Evolutionary conservation across 2,329 filamentous ascomycete genomes (phyloP), one percentile per base, ranked within the genome.

Genomic region (Cordyceps militaris): DNA sequence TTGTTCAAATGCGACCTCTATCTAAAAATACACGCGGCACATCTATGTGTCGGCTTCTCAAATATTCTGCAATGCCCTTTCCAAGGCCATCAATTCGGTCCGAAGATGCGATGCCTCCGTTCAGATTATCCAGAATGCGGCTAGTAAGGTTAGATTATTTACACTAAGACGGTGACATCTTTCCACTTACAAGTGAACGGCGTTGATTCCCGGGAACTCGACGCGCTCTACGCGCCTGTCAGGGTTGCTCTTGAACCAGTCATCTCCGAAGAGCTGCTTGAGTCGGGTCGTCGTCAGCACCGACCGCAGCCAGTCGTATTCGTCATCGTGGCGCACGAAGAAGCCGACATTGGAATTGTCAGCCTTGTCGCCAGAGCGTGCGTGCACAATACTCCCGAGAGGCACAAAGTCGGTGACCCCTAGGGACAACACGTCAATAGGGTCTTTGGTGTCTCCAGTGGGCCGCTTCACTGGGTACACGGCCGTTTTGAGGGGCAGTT

Each of bases 301-400:
- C 1, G 66, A 67, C 36, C 74, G 69, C 14, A 79, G 61, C 76
- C 76, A 78, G 4, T 74, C 68, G 61, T 72, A 79, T 62, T 79
- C 75, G 47, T 77, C 73, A 1, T 66, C 65, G 19, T 71, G 61
- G 5, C 73, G 66, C 5, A 77, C 74, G 61, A 76, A 82, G 60
- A 79, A 71, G 0, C 76, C 76, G 4, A 76, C 68, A 50, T 78
- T 79, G 32, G 68, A 70, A 61, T 79, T 72, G 0, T 70, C 68
- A 0, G 70, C 74, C 59, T 79, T 79, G 52, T 79, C 76, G 0
- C 70, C 70, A 0, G 70, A 70, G 0, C 70, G 53, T 1, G 62
- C 70, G 5, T 67, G 65, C 1, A 68, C 69, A 7, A 72, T 61
- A 32, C 65, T 65, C 0, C 70, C 70, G 1, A 72, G 59, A 0